Base-by-base conservation (phyloP, 306 rosid genomes). In the Psophocarpus tetragonolobus region DNA sequence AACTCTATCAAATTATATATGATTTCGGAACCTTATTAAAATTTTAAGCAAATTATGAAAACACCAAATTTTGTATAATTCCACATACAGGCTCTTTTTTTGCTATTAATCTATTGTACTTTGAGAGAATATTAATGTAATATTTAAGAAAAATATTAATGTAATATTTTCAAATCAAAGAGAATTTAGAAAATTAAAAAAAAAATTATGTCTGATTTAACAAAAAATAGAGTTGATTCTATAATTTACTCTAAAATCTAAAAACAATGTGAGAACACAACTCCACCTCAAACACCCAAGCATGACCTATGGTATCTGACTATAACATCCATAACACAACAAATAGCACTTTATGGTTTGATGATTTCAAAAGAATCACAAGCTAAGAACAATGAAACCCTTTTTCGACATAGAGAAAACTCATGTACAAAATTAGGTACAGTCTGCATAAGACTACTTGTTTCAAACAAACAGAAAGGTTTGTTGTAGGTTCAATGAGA, bases 381-480 rank as follows among this genome's bases (percentile, higher is more conserved):
- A 17, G 17, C 48, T 12, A 23, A 44, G 14, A 67, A 60, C 66
- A 65, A 17, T 33, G 54, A 41, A 32, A 58, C 48, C 20, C 71
- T 65, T 23, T 65, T 23, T 17, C 47, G 57, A 83, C 32, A 68
- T 32, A 47, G 23, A 70, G 57, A 39, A 56, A 83, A 73, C 68
- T 83, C 86, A 45, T 44, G 77, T 63, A 66, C 36, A 77, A 41
- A 41, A 58, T 48, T 4, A 20, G 57, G 75, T 20, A 65, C 83
- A 83, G 64, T 68, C 56, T 26, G 14, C 53, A 57, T 35, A 66
- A 56, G 67, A 42, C 71, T 33, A 82, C 15, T 58, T 51, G 14
- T 33, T 38, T 44, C 32, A 67, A 83, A 51, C 70, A 77, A 77
- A 77, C 58, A 78, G 67, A 76, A 77, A 71, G 15, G 74, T 68